Base-by-base conservation (phyloP, 371 early-diverging fungal genomes). In the Phascolomyces articulosus region DNA sequence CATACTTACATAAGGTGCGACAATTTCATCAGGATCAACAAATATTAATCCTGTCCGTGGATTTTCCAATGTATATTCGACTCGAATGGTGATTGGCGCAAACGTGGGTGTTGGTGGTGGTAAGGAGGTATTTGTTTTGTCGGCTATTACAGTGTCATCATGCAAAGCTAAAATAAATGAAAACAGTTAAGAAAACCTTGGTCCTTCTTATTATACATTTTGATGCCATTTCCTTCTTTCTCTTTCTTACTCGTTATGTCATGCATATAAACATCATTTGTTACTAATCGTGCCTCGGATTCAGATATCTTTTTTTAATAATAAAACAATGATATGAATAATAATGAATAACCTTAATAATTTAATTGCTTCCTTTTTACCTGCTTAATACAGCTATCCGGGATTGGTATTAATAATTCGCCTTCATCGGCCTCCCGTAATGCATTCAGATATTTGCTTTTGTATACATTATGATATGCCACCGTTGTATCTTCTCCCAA, bases 361-460 rank as follows among this genome's bases (percentile, higher is more conserved):
- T n/a, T n/a, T n/a, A 34, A 34, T 34, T 34, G 18, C n/a, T n/a
- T n/a, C n/a, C n/a, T 40, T 6, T 24, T 41, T 68, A 78, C 78
- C 63, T 74, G 74, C 55, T 73, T 68, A 11, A 85, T 72, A 58
- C 78, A 77, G 21, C 79, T 76, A 1, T 74, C 57, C 0, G 93
- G 93, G 29, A 94, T 63, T 26, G 69, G 70, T 13, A 93, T 82
- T 10, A 69, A 72, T 20, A 93, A 65, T 55, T 92, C 93, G 3
- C 93, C 91, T 40, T 85, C 85, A 55, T 91, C 91, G 16, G 80
- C 76, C 51, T 84, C 86, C 47, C 86, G 79, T 44, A 87, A 68
- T 4, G 88, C 87, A 64, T 73, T 77, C 4, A 85, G 66, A 71
- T 87, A 87, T 65, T 77, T 75, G 28, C 85, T 82, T 56, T 86